These are phyloP conservation scores for Cucurbita maxima DNA, from an alignment of 306 rosid genomes.

Conservation along the genomic window DNA sequence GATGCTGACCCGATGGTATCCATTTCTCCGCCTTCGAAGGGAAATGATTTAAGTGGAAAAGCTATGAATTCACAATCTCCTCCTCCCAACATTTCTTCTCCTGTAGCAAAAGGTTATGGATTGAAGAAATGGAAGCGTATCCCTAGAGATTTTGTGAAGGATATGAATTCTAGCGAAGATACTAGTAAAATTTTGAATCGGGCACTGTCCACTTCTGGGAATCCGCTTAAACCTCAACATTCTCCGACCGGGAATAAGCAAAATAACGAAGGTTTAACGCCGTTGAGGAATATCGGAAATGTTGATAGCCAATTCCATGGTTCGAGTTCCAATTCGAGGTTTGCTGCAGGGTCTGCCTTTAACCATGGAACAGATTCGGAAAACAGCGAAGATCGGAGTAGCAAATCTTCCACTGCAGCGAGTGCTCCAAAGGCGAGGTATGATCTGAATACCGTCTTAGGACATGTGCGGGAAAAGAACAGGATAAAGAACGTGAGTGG, in stretches of 20 bases:
- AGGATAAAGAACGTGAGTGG: slow-evolving; percentile 22
- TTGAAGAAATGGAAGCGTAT: slow-evolving; percentile 52
- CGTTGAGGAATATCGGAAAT: slow-evolving; percentile 32
- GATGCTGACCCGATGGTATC: slow-evolving; percentile 12
- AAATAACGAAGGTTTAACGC: slow-evolving; percentile 29
- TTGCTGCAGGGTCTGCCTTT: slow-evolving; percentile 48
- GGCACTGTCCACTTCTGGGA: slow-evolving; percentile 34
- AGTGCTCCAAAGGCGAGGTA: slow-evolving; percentile 46
- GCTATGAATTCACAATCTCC: slow-evolving; percentile 16
- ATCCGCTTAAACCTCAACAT: slow-evolving; percentile 22
- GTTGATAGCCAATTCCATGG: slow-evolving; percentile 28
- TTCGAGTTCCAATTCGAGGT: slow-evolving; percentile 51
- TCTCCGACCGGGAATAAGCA: slow-evolving; percentile 26
- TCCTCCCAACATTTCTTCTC: slow-evolving; percentile 14
- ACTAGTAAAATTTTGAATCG: slow-evolving; percentile 50
- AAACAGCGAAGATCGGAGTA: slow-evolving; percentile 68
- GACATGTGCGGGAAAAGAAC: slow-evolving; percentile 22
- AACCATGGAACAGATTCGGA: slow-evolving; percentile 71
- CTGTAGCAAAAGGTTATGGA: slow-evolving; percentile 20
- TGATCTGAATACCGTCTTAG: slow-evolving; percentile 17
- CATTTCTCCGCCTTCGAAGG: slow-evolving; percentile 9
- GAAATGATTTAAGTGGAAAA: slow-evolving; percentile 14
- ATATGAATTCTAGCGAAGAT: slow-evolving; percentile 25
- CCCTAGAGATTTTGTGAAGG: slow-evolving; percentile 30
- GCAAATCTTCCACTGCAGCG: slow-evolving; percentile 86